A percentile compares a stretch with the other conserved stretches of the same genome.
These are phyloP conservation scores for Nakazawaea ernobii DNA, from an alignment of 805 yeast species.

Conservation along the genomic window DNA sequence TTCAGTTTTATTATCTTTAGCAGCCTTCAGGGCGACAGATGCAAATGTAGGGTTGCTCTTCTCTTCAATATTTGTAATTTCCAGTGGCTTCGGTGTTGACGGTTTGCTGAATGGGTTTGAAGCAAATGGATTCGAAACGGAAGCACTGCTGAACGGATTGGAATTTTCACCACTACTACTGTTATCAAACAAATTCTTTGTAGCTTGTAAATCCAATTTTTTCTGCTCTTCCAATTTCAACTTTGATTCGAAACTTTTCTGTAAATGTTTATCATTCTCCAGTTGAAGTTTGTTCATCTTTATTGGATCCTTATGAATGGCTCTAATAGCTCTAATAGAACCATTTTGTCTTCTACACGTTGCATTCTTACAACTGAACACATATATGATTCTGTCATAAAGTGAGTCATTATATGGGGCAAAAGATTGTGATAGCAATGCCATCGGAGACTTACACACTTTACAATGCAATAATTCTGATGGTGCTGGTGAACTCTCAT, in stretches of 20 bases:
- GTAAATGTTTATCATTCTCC: conserved; percentile 34
- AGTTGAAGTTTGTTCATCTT: conserved; percentile 33
- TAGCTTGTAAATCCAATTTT: conserved; percentile 30
- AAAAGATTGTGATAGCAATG: conserved; percentile 70
- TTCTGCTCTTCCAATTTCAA: conserved; percentile 36
- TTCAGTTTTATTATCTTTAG: conserved; percentile 5
- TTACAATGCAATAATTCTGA: conserved; percentile 53
- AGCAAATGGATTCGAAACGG: conserved; percentile 23
- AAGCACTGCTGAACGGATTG: conserved; percentile 14
- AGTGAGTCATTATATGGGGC: conserved; percentile 68
- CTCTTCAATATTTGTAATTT: not conserved
- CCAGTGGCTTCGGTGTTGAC: conserved; percentile 7
- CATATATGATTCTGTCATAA: conserved; percentile 77
- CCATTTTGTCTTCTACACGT: conserved; percentile 68
- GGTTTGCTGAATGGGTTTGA: conserved; percentile 34
- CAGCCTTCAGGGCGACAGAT: conserved; percentile 17
- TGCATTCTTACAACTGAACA: conserved; percentile 65
- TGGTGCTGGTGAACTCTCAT: conserved; percentile 52
- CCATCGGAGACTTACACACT: conserved; percentile 57
- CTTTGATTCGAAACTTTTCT: conserved; percentile 37
- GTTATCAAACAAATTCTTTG: conserved; percentile 24
- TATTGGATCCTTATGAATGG: conserved; percentile 55
- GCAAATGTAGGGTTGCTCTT: conserved; percentile 19
- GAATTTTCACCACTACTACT: conserved; percentile 20
- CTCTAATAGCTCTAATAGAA: conserved; percentile 70